Base-by-base conservation (phyloP, 352 stramenopile species). In the Globisporangium camurandrum region DNA sequence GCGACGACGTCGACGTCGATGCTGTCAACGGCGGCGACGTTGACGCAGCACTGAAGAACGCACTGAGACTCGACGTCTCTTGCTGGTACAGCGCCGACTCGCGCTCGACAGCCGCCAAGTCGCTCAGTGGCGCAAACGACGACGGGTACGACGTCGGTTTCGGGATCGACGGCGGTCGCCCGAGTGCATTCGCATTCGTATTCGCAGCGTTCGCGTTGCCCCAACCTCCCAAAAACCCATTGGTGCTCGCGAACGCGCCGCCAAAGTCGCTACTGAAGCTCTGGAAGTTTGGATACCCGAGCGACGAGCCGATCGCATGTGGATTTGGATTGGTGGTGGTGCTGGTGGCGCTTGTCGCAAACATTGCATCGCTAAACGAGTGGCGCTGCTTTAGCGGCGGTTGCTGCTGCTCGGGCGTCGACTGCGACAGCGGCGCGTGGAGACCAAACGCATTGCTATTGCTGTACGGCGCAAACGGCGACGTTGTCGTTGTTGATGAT, bases 81-180 rank as follows among this genome's bases (percentile, higher is more conserved):
- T 85, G 75, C 52, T 86, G 75, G 55, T 90, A 92, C 47, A 71
- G 60, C 28, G 73, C 58, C 23, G 64, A 84, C 37, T 85, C 75
- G 8, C 66, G 73, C 52, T 92, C 81, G 11, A 92, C 64, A 19
- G 78, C 81, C 6, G 65, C 75, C 66, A 92, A 64, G 44, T 89
- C 75, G 27, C 66, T 56, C 75, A 90, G 83, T 12, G 69, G 59
- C 9, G 61, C 63, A 56, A 83, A 86, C 7, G 54, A 37, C 6
- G 8, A 22, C 41, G 31, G 20, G 46, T 49, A 23, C 27, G 8
- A 31, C 3, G 41, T 3, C 1, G 48, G 26, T 20, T 54, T 60
- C 1, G 54, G 54, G 20, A 60, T 31, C 8, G 46, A 54, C 5
- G 55, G 49, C 5, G 49, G 55, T 6, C 46, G 41, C 10, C 50